phyloP scores from a whole-genome alignment of 2,329 filamentous ascomycete species.

The Pseudocercospora vitis region DNA sequence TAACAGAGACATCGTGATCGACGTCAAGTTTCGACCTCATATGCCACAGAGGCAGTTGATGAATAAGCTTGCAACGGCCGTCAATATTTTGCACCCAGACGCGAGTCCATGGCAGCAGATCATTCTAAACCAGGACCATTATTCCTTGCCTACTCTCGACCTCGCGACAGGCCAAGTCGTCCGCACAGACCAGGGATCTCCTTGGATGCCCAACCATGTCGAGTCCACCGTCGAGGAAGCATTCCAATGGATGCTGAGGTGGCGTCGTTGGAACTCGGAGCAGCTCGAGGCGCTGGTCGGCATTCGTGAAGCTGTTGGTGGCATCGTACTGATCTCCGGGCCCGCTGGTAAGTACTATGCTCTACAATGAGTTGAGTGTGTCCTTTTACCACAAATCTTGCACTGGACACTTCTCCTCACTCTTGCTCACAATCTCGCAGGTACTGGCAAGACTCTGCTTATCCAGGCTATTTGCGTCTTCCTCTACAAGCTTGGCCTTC shows the following conservation, averaged over 20 bases:
- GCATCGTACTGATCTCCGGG: slow-evolving; percentile 22
- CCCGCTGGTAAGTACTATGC: slow-evolving; percentile 10
- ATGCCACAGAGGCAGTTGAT: slow-evolving; percentile 9
- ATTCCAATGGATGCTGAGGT: slow-evolving; percentile 17
- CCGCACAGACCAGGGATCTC: not conserved
- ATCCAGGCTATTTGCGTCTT: slow-evolving; percentile 23
- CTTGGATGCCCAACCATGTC: not conserved
- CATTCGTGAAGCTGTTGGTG: slow-evolving; percentile 17
- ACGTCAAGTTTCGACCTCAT: slow-evolving; percentile 9
- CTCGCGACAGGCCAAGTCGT: slow-evolving; percentile 11
- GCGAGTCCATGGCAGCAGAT: slow-evolving; percentile 18
- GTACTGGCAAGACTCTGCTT: slow-evolving; percentile 22
- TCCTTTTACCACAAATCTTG: no score
- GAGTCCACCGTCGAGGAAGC: slow-evolving; percentile 11
- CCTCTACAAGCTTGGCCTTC: slow-evolving; percentile 23
- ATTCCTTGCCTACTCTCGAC: slow-evolving; percentile 13
- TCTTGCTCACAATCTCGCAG: slow-evolving; percentile 4
- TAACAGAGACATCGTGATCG: not conserved
- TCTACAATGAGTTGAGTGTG: no score
- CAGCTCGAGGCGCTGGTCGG: slow-evolving; percentile 21
- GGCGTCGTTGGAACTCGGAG: slow-evolving; percentile 23
- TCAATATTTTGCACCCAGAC: slow-evolving; percentile 14
- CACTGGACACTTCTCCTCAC: no score
- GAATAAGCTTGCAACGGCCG: slow-evolving; percentile 16
- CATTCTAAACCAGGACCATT: slow-evolving; percentile 23